Base-by-base conservation (phyloP, 257 asterid genomes). In the Nicotiana otophora region DNA sequence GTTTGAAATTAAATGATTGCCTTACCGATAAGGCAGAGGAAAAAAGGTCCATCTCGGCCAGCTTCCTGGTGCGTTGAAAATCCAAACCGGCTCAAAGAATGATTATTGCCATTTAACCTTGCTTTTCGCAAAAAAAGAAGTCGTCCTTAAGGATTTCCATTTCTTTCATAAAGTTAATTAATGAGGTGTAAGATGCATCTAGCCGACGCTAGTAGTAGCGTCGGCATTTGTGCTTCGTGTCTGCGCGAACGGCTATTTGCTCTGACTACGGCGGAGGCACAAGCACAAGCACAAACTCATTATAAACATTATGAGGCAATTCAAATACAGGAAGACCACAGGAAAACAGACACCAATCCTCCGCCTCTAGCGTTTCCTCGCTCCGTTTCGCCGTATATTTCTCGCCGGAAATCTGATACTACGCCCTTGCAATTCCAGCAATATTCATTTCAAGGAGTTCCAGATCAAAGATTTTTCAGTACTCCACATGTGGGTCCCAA, bases 181-280 rank as follows among this genome's bases (percentile, higher is more conserved):
- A 94, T 91, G 97, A 93, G 87, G 95, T 94, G 97, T 84, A 89
- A 85, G 82, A 92, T 87, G 66, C 98, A 94, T 82, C 82, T 83
- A 12, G 75, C 80, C 60, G 98, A 94, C 36, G 42, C 67, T 46
- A 93, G 93, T 51, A 86, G 97, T 92, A 28, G 86, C 84, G 78
- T 80, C 82, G 98, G 98, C 82, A 95, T 94, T 46, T 94, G 98
- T 90, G 95, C 97, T 86, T 81, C 98, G 82, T 95, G 98, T 61
- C 94, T 95, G 86, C 95, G 98, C 10, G 92, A 92, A 31, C 95
- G 97, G 17, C 96, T 95, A 70, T 74, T 84, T 64, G 86, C 91
- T 5, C 53, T 92, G 57, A 86, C 91, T 81, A 92, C 87, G 20
- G 94, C 92, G 61, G 97, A 91, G 81, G 85, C 12, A 78, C 87